phyloP scores from a whole-genome alignment of 345 rosid species.

The Carallia brachiata region DNA sequence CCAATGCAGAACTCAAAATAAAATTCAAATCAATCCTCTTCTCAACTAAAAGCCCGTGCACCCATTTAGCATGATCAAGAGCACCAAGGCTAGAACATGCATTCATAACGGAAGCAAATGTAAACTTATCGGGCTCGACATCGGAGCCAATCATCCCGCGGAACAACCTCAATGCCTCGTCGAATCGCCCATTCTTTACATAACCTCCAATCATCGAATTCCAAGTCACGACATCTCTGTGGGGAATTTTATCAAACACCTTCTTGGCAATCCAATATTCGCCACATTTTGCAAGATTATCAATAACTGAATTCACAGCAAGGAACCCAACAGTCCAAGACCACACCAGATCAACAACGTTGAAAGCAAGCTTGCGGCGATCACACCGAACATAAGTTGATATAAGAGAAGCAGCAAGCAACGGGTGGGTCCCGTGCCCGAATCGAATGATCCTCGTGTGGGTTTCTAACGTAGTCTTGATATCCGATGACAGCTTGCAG shows the following conservation, averaged over 20 bases:
- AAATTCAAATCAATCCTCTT: slow-evolving; percentile 42
- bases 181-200: slow-evolving; percentile 50
- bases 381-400: slow-evolving; percentile 50
- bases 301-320: slow-evolving; percentile 45
- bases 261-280: slow-evolving; percentile 53
- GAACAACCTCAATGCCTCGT: slow-evolving; percentile 51
- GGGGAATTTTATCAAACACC: slow-evolving; percentile 46
- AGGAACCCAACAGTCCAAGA: slow-evolving; percentile 33
- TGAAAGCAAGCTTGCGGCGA: slow-evolving; percentile 33
- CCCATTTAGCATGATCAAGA: slow-evolving; percentile 53
- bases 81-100: slow-evolving; percentile 74
- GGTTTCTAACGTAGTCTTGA: slow-evolving; percentile 38
- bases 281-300: slow-evolving; percentile 45
- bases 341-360: slow-evolving; percentile 40
- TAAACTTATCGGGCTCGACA: slow-evolving; percentile 61
- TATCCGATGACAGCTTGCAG: slow-evolving; percentile 40
- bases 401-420: slow-evolving; percentile 44
- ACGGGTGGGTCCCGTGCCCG: slow-evolving; percentile 59
- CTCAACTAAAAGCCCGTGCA: slow-evolving; percentile 51
- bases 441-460: slow-evolving; percentile 54
- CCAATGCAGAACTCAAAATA: slow-evolving; percentile 66
- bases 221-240: slow-evolving; percentile 66
- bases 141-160: slow-evolving; percentile 44
- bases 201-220: slow-evolving; percentile 72
- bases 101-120: slow-evolving; percentile 57